Evolutionary conservation across 768 basidiomycete genomes (phyloP), one percentile per base, ranked within the genome.

Genomic region (Roridomyces roridus): DNA sequence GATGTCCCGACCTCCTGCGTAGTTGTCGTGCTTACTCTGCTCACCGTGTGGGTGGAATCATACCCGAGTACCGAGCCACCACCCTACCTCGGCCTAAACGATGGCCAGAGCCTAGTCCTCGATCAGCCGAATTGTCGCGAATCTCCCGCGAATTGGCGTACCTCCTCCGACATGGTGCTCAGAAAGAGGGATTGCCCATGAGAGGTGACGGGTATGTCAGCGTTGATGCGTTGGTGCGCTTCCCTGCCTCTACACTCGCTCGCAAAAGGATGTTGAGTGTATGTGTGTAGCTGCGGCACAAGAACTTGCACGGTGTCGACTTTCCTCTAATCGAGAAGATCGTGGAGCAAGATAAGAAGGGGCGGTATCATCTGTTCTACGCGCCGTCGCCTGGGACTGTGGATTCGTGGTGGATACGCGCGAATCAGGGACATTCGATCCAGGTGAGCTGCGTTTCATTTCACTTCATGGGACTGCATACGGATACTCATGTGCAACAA

Each of bases 401-500:
- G 25, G 44, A 62, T 37, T 35, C 75, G 21, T 85, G 85, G 84
- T 88, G 84, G 83, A 87, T 89, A 61, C 74, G 86, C 8, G 88
- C 88, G 17, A 89, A 87, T 60, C 88, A 88, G 66, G 87, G 87
- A 0, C 88, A 88, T 69, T 82, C 85, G 0, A 67, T 89, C 55
- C 70, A 81, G 74, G 88, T 83, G 50, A 25, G 74, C 61, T 4
- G 5, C 12, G 15, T 26, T 24, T 6, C 2, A 6, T 26, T 20
- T 51, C 49, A 31, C n/a, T n/a, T n/a, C n/a, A n/a, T n/a, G n/a
- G n/a, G n/a, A n/a, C n/a, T n/a, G n/a, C n/a, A n/a, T n/a, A n/a
- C n/a, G n/a, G n/a, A n/a, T n/a, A n/a, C n/a, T n/a, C n/a, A 34
- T 17, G 31, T 26, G 12, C 8, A 14, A 20, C 18, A n/a, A 40